Evolutionary conservation across 73 alveolate species (phyloP).

Genomic region (Diophrys appendiculata): DNA sequence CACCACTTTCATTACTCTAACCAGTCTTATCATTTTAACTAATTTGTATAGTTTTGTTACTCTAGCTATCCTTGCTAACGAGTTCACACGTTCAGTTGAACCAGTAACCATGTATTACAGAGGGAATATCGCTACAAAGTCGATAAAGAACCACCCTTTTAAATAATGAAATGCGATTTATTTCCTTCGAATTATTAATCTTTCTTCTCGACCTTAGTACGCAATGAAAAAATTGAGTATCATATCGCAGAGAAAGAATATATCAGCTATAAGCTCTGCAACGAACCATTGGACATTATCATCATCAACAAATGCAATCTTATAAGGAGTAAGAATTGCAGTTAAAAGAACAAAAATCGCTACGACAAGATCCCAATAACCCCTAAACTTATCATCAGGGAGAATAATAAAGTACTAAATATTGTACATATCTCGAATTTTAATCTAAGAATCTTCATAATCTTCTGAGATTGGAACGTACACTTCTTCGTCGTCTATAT

Average conservation of each 20-base stretch:
- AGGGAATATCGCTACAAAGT: constrained; percentile 63
- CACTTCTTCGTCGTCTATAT: too few species aligned
- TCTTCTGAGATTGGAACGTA: too few species aligned
- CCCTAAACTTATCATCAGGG: constrained; percentile 71
- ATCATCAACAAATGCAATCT: constrained; percentile 78
- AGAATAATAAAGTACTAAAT: constrained; percentile 46
- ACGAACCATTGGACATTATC: constrained; percentile 28
- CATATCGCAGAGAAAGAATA: constrained; percentile 61
- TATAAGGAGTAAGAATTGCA: constrained; percentile 80
- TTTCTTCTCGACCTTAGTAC: constrained; percentile 64
- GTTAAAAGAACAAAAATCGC: constrained; percentile 66
- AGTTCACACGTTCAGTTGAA: constrained; percentile 13
- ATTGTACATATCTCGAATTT: background rate
- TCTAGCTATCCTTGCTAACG: constrained; percentile 65
- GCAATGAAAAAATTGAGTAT: constrained; percentile 68
- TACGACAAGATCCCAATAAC: constrained; percentile 66
- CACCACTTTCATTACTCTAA: constrained; percentile 64
- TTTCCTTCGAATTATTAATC: constrained; percentile 45
- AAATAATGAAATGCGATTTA: constrained; percentile 57
- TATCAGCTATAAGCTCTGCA: constrained; percentile 54
- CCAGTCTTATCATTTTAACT: constrained; percentile 25
- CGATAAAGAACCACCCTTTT: constrained; percentile 70
- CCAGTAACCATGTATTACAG: constrained; percentile 2
- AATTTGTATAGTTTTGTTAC: constrained; percentile 69
- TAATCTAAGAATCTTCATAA: too few species aligned